phyloP scores from a whole-genome alignment of 306 rosid species.

The Calophaca sinica region DNA sequence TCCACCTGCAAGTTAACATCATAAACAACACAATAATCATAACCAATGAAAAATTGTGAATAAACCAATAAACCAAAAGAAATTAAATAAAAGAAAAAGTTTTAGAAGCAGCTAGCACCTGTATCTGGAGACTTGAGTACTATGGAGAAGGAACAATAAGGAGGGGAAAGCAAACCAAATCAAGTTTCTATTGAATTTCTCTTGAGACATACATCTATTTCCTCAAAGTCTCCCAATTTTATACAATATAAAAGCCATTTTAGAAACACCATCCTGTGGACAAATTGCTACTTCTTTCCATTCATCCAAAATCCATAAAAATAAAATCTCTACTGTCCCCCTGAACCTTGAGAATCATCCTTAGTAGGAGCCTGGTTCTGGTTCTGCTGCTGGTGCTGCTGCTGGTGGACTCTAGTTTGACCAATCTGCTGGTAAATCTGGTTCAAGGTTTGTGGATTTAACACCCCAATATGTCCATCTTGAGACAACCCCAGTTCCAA shows the following conservation, averaged over 20 bases:
- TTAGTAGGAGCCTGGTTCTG: conserved; percentile 66
- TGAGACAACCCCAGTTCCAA: conserved; percentile 92
- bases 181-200: conserved; percentile 66
- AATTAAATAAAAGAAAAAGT: not conserved
- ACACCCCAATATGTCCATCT: conserved; percentile 90
- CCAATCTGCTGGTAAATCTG: conserved; percentile 99
- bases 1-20: conserved; percentile 75
- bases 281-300: conserved; percentile 45
- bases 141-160: conserved; percentile 64
- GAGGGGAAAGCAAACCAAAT: conserved; percentile 60
- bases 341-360: conserved; percentile 97
- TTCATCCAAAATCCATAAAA: conserved; percentile 42
- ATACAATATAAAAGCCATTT: conserved; percentile 61
- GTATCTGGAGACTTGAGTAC: conserved; percentile 64
- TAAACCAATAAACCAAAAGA: not conserved
- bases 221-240: conserved; percentile 56
- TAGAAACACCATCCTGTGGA: conserved; percentile 57
- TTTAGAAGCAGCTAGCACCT: conserved; percentile 52
- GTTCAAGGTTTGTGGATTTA: conserved; percentile 79
- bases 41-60: conserved; percentile 13
- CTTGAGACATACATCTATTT: conserved; percentile 49
- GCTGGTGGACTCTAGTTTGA: conserved; percentile 66
- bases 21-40: conserved; percentile 42
- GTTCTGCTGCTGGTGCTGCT: conserved; percentile 42
- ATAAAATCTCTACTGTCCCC: conserved; percentile 61